Percentiles rank a stretch among this genome's conserved stretches.
Evolutionary conservation across 176 grass and related monocot species (phyloP).

Genomic region (Aegilops tauschii): DNA sequence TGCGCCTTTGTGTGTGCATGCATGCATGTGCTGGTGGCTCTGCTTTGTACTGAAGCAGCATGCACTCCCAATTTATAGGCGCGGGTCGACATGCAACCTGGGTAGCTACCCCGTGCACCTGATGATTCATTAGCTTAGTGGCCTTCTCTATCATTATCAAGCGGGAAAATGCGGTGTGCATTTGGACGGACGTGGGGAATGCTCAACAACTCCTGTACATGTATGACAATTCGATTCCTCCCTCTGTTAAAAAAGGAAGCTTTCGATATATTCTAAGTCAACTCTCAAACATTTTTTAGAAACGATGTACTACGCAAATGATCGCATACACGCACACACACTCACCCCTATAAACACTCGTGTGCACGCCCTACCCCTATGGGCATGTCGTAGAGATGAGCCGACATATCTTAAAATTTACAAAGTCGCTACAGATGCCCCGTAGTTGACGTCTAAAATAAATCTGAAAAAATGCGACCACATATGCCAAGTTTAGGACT

Average conservation of each 20-base stretch:
- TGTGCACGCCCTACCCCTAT: too few species aligned
- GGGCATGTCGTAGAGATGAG: too few species aligned
- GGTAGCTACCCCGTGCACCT: constrained; percentile 12
- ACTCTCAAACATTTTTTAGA: too few species aligned
- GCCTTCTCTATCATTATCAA: constrained; percentile 16
- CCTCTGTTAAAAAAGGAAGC: background rate
- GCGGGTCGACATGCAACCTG: constrained; percentile 7
- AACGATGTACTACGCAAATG: too few species aligned
- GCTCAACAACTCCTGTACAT: background rate
- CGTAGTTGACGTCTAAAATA: too few species aligned
- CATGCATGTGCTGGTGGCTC: background rate
- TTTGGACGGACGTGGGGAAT: background rate
- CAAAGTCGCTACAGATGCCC: too few species aligned
- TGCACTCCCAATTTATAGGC: constrained; percentile 33
- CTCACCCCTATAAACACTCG: too few species aligned
- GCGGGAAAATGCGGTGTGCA: background rate
- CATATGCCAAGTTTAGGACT: too few species aligned
- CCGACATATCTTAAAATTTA: too few species aligned
- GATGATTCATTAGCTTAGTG: constrained; percentile 23
- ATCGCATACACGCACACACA: too few species aligned
- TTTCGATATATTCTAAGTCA: background rate
- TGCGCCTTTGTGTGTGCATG: background rate
- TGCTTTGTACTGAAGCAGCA: background rate
- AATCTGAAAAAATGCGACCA: too few species aligned
- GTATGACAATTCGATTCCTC: background rate